Evolutionary conservation across 1,284 basidiomycete genomes (phyloP).

Genomic region (Pholiota adiposa): DNA sequence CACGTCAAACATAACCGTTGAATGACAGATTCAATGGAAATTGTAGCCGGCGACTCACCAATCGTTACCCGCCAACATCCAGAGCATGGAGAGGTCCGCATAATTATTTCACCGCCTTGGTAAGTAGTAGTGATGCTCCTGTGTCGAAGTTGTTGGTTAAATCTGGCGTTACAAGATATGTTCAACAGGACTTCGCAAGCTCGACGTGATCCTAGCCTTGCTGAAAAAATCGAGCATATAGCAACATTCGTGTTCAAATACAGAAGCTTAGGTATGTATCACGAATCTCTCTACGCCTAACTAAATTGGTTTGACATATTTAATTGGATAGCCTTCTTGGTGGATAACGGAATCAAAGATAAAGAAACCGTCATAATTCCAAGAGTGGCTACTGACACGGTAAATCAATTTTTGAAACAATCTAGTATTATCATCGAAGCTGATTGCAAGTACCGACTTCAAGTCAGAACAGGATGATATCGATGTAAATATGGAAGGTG

Average conservation of each 20-base stretch:
- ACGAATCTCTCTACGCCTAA: neutral
- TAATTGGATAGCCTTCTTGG: neutral
- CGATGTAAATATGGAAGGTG: neutral
- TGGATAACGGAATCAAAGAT: neutral
- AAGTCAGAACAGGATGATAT: neutral
- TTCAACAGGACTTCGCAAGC: neutral
- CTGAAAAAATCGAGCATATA: neutral
- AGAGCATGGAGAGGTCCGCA: too few relatives aligned
- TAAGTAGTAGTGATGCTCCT: too few relatives aligned
- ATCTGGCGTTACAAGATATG: neutral
- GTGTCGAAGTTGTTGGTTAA: too few relatives aligned
- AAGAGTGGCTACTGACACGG: neutral
- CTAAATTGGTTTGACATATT: too few relatives aligned
- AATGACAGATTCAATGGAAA: too few relatives aligned
- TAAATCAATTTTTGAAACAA: neutral
- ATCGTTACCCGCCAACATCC: too few relatives aligned
- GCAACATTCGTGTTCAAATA: constrained; percentile 8
- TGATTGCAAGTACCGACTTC: neutral
- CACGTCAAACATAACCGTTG: too few relatives aligned
- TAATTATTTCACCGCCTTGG: too few relatives aligned
- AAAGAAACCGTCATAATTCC: neutral
- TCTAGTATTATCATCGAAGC: too few relatives aligned
- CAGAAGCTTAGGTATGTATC: neutral
- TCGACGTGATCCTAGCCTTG: neutral
- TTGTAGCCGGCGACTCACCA: too few relatives aligned